Conservation (phyloP, 163 green algal genomes). For the Prototheca wickerhamii region DNA sequence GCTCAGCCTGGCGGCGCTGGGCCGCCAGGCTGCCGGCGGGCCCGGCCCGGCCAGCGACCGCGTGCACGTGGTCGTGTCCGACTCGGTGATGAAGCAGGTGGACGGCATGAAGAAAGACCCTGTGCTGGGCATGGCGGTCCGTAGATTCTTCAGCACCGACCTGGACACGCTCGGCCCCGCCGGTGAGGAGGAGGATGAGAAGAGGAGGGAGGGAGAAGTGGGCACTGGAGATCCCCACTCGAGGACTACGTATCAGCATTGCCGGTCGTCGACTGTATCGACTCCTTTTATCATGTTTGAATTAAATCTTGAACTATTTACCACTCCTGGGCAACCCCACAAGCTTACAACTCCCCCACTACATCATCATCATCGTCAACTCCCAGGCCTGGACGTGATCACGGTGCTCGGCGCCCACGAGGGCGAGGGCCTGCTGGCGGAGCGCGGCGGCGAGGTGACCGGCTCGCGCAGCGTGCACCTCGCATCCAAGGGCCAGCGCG, state of each 20-base stretch:
- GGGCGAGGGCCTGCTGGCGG: constrained; percentile 48
- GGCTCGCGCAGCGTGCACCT: constrained; percentile 25
- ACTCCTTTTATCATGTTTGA: no score
- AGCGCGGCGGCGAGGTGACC: constrained; percentile 41
- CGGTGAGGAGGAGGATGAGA: constrained; percentile 1
- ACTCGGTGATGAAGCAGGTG: constrained; percentile 60
- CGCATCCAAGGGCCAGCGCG: constrained; percentile 30
- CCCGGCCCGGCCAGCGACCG: constrained; percentile 9
- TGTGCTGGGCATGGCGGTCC: background rate
- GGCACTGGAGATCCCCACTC: no score
- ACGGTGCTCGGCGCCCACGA: constrained; percentile 48
- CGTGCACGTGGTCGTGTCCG: constrained; percentile 54
- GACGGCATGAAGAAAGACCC: constrained; percentile 53
- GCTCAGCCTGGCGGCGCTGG: constrained; percentile 3
- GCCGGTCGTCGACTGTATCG: no score
- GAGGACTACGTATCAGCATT: no score
- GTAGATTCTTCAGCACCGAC: constrained; percentile 23
- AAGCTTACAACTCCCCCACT: background rate
- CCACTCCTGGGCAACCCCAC: no score
- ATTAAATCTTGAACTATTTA: no score
- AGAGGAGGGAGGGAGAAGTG: background rate
- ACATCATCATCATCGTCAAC: background rate
- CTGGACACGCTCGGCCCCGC: constrained; percentile 25
- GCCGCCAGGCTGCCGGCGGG: background rate
- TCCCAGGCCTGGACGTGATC: constrained; percentile 36